These are phyloP conservation scores for Aurifilum marmelostoma DNA, from an alignment of 2,329 filamentous ascomycete species.

Conservation along the genomic window DNA sequence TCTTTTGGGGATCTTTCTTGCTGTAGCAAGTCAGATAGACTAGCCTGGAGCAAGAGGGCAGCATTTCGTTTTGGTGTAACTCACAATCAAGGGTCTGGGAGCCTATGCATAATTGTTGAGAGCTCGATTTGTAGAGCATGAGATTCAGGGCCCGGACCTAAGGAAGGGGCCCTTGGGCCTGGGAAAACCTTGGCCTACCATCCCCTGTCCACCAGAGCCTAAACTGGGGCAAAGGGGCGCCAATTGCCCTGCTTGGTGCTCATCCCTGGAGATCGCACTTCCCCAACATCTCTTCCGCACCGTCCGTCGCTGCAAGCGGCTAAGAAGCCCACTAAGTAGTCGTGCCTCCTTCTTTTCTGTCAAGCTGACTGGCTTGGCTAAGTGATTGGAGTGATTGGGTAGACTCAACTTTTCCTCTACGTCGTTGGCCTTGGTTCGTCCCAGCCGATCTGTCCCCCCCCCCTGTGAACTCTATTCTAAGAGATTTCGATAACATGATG, in stretches of 20 bases:
- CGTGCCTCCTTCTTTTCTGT: background rate
- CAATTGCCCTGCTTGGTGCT: constrained; percentile 13
- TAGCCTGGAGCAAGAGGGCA: background rate
- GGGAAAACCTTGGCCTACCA: background rate
- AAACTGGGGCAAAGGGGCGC: background rate
- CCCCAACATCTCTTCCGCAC: constrained; percentile 49
- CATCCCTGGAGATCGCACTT: constrained; percentile 39
- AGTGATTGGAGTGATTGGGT: too few species aligned
- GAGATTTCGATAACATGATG: too few species aligned
- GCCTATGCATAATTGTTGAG: constrained; percentile 29
- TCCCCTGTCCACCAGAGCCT: background rate
- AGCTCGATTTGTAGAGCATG: constrained; percentile 8
- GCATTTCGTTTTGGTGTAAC: background rate
- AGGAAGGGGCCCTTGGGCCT: background rate
- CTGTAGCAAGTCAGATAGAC: background rate
- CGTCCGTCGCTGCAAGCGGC: background rate
- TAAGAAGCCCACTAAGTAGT: background rate
- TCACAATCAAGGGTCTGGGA: background rate
- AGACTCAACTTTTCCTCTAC: too few species aligned
- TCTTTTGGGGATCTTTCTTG: background rate
- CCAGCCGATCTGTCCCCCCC: background rate
- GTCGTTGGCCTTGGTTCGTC: background rate
- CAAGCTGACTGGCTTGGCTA: background rate
- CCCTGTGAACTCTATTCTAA: too few species aligned
- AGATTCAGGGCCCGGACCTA: background rate